Base-by-base conservation (phyloP, 1,284 basidiomycete species). In the Peniophora sp. region DNA sequence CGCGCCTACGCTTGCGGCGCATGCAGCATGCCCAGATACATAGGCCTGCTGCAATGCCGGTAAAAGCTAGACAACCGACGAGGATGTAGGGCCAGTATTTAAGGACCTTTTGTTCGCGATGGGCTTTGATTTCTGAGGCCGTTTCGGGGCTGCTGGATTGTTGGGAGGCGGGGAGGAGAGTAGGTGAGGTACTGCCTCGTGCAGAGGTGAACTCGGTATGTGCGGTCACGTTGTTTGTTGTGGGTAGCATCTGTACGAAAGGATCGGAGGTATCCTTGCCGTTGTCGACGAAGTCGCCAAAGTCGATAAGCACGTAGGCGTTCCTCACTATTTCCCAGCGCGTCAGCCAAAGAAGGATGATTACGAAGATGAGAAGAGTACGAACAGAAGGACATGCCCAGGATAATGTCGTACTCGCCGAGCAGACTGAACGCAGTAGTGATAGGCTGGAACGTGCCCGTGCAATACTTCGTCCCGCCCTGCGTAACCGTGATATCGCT, bases 381-480 rank as follows among this genome's bases (percentile, higher is more conserved):
- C 85, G 58, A 63, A 89, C 87, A 55, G 69, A 89, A 89, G 52
- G 74, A 76, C 87, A 90, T 89, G 56, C 87, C 87, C 49, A 89
- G 72, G 58, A 90, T 87, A 72, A 88, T 80, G 59, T 90, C 87
- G 54, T 87, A 89, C 62, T 85, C 78, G 51, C 84, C 85, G 16
- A 86, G 72, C 24, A 87, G 57, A 68, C 83, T 85, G 66, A 88
- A 88, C 9, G 86, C 85, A 10, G 80, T 80, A 8, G 85, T 87
- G 59, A 89, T 89, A 9, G 86, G 86, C 71, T 89, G 86, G 72
- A 88, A 89, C 48, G 83, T 72, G 22, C 86, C 86, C 52, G 84
- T 73, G 61, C 86, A 89, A 3, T 79, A 74, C 50, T 72, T 65
- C 56, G 73, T 77, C 22, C 86, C 85, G n/a, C 67, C 74, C 59